Evolutionary conservation across 495 filamentous ascomycete species (phyloP).

Genomic region (Xylaria scruposa): DNA sequence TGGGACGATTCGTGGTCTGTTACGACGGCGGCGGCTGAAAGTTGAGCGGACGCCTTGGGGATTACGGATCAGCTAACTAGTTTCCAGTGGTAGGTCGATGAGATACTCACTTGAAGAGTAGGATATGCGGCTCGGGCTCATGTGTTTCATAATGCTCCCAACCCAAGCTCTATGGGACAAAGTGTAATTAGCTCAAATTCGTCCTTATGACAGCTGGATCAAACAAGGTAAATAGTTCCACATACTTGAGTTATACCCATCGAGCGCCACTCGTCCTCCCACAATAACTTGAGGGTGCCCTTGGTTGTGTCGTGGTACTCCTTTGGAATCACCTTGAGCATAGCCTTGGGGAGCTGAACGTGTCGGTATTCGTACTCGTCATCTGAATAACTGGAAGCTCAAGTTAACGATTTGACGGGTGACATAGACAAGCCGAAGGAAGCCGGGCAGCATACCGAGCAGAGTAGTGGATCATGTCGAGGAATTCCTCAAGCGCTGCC

Average conservation of each 20-base stretch:
- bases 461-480: constrained; percentile 93
- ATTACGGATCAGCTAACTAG: constrained; percentile 20
- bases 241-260: constrained; percentile 93
- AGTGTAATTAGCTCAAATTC: constrained; percentile 32
- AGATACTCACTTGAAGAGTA: constrained; percentile 89
- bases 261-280: constrained; percentile 98
- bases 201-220: neutral
- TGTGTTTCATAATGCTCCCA: constrained; percentile 99
- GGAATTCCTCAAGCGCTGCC: constrained; percentile 84
- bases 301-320: constrained; percentile 92
- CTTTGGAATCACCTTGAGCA: constrained; percentile 95
- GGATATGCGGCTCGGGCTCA: constrained; percentile 96
- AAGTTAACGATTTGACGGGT: constrained; percentile 26
- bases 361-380: constrained; percentile 91
- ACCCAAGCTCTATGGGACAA: constrained; percentile 75
- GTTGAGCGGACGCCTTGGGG: constrained; percentile 78
- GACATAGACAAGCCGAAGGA: neutral
- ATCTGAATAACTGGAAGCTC: constrained; percentile 75
- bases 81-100: neutral
- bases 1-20: constrained; percentile 38
- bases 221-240: constrained; percentile 7
- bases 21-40: constrained; percentile 73
- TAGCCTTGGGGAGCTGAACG: constrained; percentile 94
- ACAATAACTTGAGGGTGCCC: constrained; percentile 92
- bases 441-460: constrained; percentile 68